Conservation (phyloP, 257 asterid species). For the Plantago elongata region DNA sequence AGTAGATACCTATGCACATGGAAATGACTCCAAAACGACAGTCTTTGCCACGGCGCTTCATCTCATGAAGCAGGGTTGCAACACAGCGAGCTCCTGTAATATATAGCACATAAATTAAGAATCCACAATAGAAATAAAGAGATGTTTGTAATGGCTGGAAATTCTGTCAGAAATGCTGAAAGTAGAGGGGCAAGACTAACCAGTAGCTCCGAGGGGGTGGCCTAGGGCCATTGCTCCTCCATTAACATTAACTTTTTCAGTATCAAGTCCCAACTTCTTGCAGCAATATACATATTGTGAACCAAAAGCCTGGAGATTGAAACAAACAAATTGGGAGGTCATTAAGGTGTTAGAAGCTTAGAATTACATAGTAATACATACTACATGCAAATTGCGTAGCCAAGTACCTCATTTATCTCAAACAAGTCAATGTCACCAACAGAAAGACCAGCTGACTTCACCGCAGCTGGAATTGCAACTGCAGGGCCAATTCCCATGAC, state of each 20-base stretch:
- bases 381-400: background rate
- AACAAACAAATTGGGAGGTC: background rate
- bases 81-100: constrained; percentile 84
- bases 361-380: background rate
- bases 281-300: constrained; percentile 84
- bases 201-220: constrained; percentile 93
- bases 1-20: constrained; percentile 80
- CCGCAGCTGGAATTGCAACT: constrained; percentile 90
- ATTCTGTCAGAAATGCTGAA: too few relatives aligned
- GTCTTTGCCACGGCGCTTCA: constrained; percentile 87
- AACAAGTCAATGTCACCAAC: constrained; percentile 59
- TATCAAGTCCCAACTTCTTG: constrained; percentile 69
- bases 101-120: background rate
- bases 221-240: constrained; percentile 98
- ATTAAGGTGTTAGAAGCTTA: constrained; percentile 1
- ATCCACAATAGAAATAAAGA: background rate
- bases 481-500: constrained; percentile 97
- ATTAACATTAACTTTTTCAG: constrained; percentile 75
- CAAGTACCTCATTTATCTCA: constrained; percentile 82
- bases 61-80: constrained; percentile 76
- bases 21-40: constrained; percentile 87
- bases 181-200: constrained; percentile 22
- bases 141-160: too few relatives aligned
- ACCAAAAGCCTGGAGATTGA: constrained; percentile 73
- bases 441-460: constrained; percentile 78